Evolutionary conservation across 768 basidiomycete genomes (phyloP), one percentile per base, ranked within the genome.

Genomic region (Rhodotorula babjevae): DNA sequence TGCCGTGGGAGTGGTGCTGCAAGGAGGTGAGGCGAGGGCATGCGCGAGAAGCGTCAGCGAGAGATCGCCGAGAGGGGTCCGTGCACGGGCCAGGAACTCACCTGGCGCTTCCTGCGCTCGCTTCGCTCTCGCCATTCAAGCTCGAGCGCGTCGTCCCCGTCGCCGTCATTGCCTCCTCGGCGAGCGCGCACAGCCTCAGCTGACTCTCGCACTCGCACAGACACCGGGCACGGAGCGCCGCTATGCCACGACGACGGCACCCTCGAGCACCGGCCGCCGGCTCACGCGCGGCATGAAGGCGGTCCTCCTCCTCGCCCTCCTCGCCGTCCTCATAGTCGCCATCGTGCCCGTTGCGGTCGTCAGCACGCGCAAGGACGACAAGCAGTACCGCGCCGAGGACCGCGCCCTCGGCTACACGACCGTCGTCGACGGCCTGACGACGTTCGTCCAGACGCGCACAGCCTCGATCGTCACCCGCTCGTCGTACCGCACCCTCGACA

Each of bases 301-400:
- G 14, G 46, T 55, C 0, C 42, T 59, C 42, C 15, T 44, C 25
- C 27, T 62, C 12, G 56, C 47, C 27, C 29, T 31, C 3, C 36
- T 69, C 15, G 68, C 68, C 36, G 49, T 44, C 33, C n/a, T 69
- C 27, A 29, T 59, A 56, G 23, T 69, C 56, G 68, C 68, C 46
- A 50, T 69, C 33, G 56, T 69, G 10, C 68, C 68, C 4, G 55
- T 62, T 6, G 55, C 62, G 1, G 68, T 69, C 15, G 56, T 69
- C 18, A 42, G 36, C 16, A 63, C 56, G 2, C 61, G 62, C 5
- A 42, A 69, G 16, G 33, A 63, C 21, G 15, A 57, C 5, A 15
- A 42, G 9, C 18, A 25, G 36, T 36, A 36, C 36, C 36, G 36
- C 36, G 7, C 25, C 2, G 62, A 14, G 1, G 23, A 57, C 9